These are phyloP conservation scores for Cytospora leucostoma DNA, from an alignment of 2,329 filamentous ascomycete genomes.

Conservation along the genomic window DNA sequence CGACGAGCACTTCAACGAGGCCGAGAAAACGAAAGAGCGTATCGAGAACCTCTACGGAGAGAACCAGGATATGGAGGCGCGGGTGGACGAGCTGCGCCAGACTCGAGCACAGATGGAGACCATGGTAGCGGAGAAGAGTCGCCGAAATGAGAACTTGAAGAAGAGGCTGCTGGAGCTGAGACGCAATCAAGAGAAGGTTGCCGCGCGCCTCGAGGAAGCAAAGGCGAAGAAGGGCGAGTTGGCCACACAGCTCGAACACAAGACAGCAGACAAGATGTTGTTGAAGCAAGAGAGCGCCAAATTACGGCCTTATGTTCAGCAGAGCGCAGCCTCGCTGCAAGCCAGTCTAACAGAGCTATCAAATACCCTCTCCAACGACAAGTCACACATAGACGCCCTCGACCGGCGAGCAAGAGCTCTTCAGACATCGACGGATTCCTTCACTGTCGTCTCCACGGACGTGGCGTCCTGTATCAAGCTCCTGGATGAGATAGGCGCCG, in stretches of 20 bases:
- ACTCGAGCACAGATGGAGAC: slow-evolving; percentile 80
- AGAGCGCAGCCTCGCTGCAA: slow-evolving; percentile 83
- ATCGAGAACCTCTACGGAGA: slow-evolving; percentile 84
- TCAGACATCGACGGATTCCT: slow-evolving; percentile 90
- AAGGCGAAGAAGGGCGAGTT: slow-evolving; percentile 79
- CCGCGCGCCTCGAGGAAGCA: slow-evolving; percentile 77
- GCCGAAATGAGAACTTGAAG: slow-evolving; percentile 85
- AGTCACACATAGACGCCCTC: slow-evolving; percentile 80
- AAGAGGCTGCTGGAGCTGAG: slow-evolving; percentile 77
- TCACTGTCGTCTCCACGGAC: slow-evolving; percentile 79
- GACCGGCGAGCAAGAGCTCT: slow-evolving; percentile 86
- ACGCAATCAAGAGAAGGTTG: slow-evolving; percentile 79
- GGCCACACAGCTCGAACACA: slow-evolving; percentile 71
- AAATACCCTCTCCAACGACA: slow-evolving; percentile 75
- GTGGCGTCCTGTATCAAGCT: slow-evolving; percentile 87
- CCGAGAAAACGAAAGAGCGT: slow-evolving; percentile 79
- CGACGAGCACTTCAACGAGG: slow-evolving; percentile 90
- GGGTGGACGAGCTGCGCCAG: slow-evolving; percentile 76
- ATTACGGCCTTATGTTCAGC: slow-evolving; percentile 85
- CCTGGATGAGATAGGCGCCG: slow-evolving; percentile 81
- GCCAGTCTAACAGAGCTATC: slow-evolving; percentile 78
- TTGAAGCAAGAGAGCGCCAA: slow-evolving; percentile 85
- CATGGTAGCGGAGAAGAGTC: slow-evolving; percentile 80
- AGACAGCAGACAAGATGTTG: slow-evolving; percentile 67
- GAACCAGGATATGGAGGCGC: slow-evolving; percentile 83